A percentile compares a stretch with the other conserved stretches of the same genome.
Conservation (phyloP, 352 stramenopile species). For the Globisporangium apiculatum region DNA sequence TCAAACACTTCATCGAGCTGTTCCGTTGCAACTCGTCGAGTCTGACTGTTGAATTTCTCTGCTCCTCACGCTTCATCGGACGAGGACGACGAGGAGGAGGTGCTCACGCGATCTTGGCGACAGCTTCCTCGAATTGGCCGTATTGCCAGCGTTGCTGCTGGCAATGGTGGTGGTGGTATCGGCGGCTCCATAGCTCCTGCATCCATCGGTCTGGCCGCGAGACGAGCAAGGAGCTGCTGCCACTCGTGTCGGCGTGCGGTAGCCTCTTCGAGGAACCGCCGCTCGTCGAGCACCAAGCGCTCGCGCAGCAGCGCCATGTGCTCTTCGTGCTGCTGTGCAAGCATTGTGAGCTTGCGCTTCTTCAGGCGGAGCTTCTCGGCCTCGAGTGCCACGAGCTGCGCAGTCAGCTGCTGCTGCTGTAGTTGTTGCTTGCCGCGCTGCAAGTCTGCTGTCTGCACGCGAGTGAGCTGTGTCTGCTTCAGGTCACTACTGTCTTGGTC, state of each 20-base stretch:
- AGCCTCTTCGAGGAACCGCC: constrained; percentile 16
- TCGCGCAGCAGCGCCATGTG: constrained; percentile 25
- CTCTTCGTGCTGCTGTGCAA: constrained; percentile 29
- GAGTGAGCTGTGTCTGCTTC: too few species aligned
- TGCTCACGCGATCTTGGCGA: too few species aligned
- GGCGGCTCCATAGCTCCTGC: background rate
- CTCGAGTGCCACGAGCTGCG: constrained; percentile 24
- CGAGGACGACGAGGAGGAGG: too few species aligned
- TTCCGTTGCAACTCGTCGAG: too few species aligned
- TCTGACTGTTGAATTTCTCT: too few species aligned
- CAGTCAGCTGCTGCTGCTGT: constrained; percentile 10
- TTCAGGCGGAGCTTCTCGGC: constrained; percentile 35
- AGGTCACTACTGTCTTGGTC: too few species aligned
- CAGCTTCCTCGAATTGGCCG: too few species aligned
- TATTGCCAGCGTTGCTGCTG: background rate
- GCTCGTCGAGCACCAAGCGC: constrained; percentile 17
- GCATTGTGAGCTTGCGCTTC: constrained; percentile 29
- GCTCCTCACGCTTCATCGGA: too few species aligned
- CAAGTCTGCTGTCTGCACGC: background rate
- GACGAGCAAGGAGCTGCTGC: constrained; percentile 11
- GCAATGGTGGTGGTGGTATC: background rate
- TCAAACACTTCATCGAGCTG: too few species aligned
- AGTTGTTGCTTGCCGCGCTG: constrained; percentile 2
- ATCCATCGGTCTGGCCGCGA: background rate
- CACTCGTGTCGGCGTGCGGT: constrained; percentile 11